A percentile compares a stretch with the other conserved stretches of the same genome.
phyloP scores from a whole-genome alignment of 108 stramenopile genomes.

The Chaetoceros muelleri region DNA sequence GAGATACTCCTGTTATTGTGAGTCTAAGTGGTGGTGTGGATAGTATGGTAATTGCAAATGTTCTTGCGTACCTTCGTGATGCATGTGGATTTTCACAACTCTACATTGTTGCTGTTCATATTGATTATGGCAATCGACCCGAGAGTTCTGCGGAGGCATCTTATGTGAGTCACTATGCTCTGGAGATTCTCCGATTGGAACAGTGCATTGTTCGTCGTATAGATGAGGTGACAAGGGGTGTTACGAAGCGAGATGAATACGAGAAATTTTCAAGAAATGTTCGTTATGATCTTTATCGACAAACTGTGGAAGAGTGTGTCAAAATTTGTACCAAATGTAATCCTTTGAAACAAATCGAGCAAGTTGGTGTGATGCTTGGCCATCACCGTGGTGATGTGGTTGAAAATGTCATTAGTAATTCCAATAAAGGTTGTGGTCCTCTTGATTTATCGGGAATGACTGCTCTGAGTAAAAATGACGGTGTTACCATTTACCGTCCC shows the following conservation, averaged over 20 bases:
- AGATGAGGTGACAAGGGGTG: constrained; percentile 84
- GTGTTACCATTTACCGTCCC: constrained; percentile 83
- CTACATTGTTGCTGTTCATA: constrained; percentile 64
- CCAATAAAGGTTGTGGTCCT: constrained; percentile 84
- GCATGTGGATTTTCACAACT: constrained; percentile 29
- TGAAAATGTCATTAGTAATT: constrained; percentile 94
- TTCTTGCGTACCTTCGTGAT: constrained; percentile 49
- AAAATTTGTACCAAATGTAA: background rate
- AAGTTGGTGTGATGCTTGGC: constrained; percentile 85
- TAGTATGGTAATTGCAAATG: constrained; percentile 91
- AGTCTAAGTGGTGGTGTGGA: constrained; percentile 97
- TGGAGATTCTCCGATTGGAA: constrained; percentile 26
- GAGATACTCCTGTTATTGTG: constrained; percentile 40
- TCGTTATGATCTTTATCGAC: constrained; percentile 77
- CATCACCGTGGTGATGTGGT: constrained; percentile 96
- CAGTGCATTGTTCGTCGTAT: constrained; percentile 43
- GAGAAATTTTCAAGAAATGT: constrained; percentile 78
- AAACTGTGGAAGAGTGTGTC: constrained; percentile 21
- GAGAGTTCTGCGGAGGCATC: constrained; percentile 85
- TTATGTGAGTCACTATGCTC: constrained; percentile 74
- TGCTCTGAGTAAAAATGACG: constrained; percentile 69
- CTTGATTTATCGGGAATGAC: constrained; percentile 86
- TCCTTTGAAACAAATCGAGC: background rate
- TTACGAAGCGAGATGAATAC: constrained; percentile 90
- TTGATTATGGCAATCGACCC: constrained; percentile 95